Conservation (phyloP, 1,284 basidiomycete species). For the Athelia sp. region DNA sequence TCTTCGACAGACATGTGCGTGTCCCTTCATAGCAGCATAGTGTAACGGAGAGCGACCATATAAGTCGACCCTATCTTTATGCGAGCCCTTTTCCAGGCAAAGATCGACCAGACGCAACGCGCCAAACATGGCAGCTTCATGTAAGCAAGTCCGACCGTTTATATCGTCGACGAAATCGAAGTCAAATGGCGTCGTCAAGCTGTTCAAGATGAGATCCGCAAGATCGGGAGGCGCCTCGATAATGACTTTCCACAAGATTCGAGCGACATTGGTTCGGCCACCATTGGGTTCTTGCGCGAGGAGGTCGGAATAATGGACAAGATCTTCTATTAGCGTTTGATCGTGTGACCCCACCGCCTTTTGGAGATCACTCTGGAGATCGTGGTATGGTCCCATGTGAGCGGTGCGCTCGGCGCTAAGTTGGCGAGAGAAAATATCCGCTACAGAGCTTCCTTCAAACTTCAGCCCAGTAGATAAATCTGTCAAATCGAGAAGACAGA, state of each 20-base stretch:
- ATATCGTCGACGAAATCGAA: slow-evolving; percentile 95
- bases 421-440: slow-evolving; percentile 67
- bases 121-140: slow-evolving; percentile 89
- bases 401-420: slow-evolving; percentile 60
- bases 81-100: slow-evolving; percentile 74
- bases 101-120: slow-evolving; percentile 76
- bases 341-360: slow-evolving; percentile 68
- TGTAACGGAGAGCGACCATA: slow-evolving; percentile 94
- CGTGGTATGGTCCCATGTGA: slow-evolving; percentile 72
- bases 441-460: slow-evolving; percentile 58
- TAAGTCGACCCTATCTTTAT: slow-evolving; percentile 69
- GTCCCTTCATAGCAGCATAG: slow-evolving; percentile 94
- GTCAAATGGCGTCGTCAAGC: slow-evolving; percentile 72
- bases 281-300: slow-evolving; percentile 49
- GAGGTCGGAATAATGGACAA: slow-evolving; percentile 68
- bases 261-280: slow-evolving; percentile 64
- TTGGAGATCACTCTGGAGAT: slow-evolving; percentile 82
- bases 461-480: slow-evolving; percentile 74
- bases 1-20: slow-evolving; percentile 70
- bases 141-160: slow-evolving; percentile 91
- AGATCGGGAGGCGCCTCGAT: slow-evolving; percentile 74
- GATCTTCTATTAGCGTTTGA: slow-evolving; percentile 56
- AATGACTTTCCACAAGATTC: slow-evolving; percentile 89
- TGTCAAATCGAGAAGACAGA: slow-evolving; percentile 90
- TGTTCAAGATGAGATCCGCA: slow-evolving; percentile 70